phyloP scores from a whole-genome alignment of 2,329 filamentous ascomycete species.

The Aspergillus sp. region DNA sequence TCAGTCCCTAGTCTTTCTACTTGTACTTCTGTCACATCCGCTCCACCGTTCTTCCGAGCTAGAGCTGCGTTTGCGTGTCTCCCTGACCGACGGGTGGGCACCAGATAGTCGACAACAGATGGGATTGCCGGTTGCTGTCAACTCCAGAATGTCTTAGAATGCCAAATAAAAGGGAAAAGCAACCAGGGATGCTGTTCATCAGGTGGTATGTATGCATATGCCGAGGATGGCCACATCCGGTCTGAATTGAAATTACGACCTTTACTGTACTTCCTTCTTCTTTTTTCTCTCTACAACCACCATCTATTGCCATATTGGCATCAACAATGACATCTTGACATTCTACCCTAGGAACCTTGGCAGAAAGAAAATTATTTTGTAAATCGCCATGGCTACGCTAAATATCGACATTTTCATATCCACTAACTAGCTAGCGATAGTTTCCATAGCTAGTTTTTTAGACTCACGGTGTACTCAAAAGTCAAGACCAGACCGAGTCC shows the following conservation, averaged over 20 bases:
- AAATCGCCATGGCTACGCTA: not conserved
- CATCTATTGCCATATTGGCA: not conserved
- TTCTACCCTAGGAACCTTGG: not conserved
- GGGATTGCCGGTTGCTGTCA: not conserved
- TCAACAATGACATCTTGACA: not conserved
- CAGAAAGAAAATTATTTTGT: not conserved
- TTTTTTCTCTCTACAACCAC: too few species aligned
- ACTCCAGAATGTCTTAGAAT: not conserved
- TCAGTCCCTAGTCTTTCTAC: not conserved
- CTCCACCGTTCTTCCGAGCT: not conserved
- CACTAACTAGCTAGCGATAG: not conserved
- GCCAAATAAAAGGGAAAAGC: too few species aligned
- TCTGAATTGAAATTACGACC: not conserved
- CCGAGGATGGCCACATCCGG: not conserved
- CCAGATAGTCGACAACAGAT: too few species aligned
- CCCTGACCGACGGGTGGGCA: not conserved
- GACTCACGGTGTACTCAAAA: too few species aligned
- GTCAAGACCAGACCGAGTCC: not conserved
- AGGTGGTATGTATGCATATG: too few species aligned
- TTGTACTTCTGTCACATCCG: not conserved
- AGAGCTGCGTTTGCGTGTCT: not conserved
- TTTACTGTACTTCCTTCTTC: not conserved
- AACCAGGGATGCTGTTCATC: too few species aligned
- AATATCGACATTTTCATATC: not conserved
- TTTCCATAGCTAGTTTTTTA: not conserved